phyloP scores from a whole-genome alignment of 495 filamentous ascomycete species.

The Podospora conica region DNA sequence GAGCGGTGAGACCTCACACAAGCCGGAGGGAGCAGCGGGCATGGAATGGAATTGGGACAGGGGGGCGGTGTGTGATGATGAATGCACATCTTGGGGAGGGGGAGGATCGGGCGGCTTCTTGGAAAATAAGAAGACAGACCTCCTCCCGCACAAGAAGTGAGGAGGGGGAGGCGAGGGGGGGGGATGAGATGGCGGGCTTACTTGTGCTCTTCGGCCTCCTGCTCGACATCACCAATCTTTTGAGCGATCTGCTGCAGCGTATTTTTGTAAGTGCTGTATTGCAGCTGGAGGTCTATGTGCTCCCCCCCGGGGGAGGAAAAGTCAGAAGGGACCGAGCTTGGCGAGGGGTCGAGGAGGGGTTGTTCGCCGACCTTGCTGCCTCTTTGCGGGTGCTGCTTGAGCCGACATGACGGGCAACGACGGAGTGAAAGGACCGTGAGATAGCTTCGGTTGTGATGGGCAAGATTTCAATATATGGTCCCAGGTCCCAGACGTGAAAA shows the following conservation, averaged over 20 bases:
- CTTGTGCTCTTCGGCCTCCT: conserved; percentile 97
- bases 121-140: conserved; percentile 1
- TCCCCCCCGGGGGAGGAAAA: conserved; percentile 7
- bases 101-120: conserved; percentile 7
- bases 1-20: conserved; percentile 25
- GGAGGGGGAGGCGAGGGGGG: conserved; percentile 8
- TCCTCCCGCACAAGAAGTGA: background rate
- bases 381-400: conserved; percentile 49
- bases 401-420: conserved; percentile 33
- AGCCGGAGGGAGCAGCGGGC: background rate
- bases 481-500: background rate
- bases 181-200: conserved; percentile 39
- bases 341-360: conserved; percentile 8
- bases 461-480: background rate
- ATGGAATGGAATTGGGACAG: background rate
- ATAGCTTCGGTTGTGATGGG: background rate
- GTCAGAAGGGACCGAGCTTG: conserved; percentile 13
- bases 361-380: conserved; percentile 69
- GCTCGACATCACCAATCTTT: conserved; percentile 95
- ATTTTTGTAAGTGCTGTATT: conserved; percentile 95
- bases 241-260: conserved; percentile 86
- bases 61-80: conserved; percentile 33
- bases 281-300: conserved; percentile 89
- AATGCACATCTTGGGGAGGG: background rate
- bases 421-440: background rate